Percentiles rank a stretch among this genome's conserved stretches.
Conservation (phyloP, 2,329 filamentous ascomycete genomes). For the Alternaria sp. region DNA sequence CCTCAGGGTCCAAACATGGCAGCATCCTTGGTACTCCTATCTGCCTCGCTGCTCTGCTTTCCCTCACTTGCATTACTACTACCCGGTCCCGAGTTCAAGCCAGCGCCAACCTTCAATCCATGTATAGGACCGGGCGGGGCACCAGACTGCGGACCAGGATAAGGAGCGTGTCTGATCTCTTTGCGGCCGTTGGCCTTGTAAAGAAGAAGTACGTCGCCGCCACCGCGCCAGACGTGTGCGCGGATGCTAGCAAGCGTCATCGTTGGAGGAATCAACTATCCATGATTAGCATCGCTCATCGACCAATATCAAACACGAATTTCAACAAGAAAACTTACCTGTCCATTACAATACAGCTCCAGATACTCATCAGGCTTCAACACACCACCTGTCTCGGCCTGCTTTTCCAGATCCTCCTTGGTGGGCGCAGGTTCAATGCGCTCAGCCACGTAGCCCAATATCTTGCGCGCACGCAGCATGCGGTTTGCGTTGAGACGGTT, state of each 20-base stretch:
- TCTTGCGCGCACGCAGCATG: conserved; percentile 96
- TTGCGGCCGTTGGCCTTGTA: conserved; percentile 94
- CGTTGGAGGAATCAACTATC: conserved; percentile 72
- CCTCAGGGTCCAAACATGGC: conserved; percentile 28
- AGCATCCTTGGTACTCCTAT: conserved; percentile 31
- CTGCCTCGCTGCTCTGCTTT: conserved; percentile 45
- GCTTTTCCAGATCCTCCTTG: conserved; percentile 63
- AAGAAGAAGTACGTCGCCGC: conserved; percentile 88
- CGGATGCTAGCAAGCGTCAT: conserved; percentile 96
- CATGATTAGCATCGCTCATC: neutral
- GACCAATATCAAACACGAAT: neutral
- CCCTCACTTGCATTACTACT: conserved; percentile 44
- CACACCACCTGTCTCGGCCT: conserved; percentile 13
- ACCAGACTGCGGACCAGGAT: conserved; percentile 28
- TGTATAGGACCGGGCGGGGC: conserved; percentile 15
- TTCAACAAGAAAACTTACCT: conserved; percentile 64
- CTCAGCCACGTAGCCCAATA: conserved; percentile 90
- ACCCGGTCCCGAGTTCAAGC: conserved; percentile 13
- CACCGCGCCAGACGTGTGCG: conserved; percentile 91
- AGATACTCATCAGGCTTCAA: conserved; percentile 90
- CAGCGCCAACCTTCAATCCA: conserved; percentile 14
- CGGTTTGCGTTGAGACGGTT: conserved; percentile 94
- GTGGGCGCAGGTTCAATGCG: conserved; percentile 78
- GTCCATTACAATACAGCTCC: conserved; percentile 92
- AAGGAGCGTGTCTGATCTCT: conserved; percentile 54